These are phyloP conservation scores for Fragilariopsis cylindrus DNA, from an alignment of 108 stramenopile species.

Conservation along the genomic window DNA sequence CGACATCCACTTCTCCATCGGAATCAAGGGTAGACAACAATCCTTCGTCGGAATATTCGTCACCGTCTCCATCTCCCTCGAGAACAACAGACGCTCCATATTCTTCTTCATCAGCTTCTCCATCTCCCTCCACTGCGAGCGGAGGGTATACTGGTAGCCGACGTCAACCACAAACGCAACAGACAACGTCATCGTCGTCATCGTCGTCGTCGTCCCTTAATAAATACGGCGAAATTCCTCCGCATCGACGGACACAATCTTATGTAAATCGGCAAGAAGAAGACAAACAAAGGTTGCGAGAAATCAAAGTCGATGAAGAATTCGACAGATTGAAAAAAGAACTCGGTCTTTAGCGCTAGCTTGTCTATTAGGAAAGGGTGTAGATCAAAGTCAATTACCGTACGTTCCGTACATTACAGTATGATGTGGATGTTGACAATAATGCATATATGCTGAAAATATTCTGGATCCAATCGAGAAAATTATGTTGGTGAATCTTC, in stretches of 20 bases:
- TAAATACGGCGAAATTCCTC: conserved; percentile 50
- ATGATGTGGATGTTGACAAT: too few species aligned
- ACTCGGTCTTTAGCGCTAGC: conserved; percentile 56
- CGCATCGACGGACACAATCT: conserved; percentile 65
- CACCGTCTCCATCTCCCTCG: background rate
- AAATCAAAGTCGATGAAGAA: conserved; percentile 86
- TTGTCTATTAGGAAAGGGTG: too few species aligned
- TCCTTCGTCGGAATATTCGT: background rate
- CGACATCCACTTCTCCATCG: background rate
- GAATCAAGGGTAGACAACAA: background rate
- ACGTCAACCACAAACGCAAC: background rate
- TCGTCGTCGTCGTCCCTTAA: conserved; percentile 9
- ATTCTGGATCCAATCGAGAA: too few species aligned
- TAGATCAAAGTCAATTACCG: too few species aligned
- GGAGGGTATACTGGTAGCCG: background rate
- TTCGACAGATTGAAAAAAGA: conserved; percentile 86
- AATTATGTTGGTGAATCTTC: too few species aligned
- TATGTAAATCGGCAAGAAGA: conserved; percentile 45
- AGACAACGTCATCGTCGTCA: conserved; percentile 4
- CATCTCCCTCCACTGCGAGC: conserved; percentile 9
- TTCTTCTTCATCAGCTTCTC: conserved; percentile 1
- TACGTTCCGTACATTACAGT: too few species aligned
- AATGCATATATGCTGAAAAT: too few species aligned
- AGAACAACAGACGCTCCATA: background rate
- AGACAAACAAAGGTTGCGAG: conserved; percentile 68